Conservation (phyloP, 1,139 yeast genomes). For the Groenewaldozyma auringiensis region DNA sequence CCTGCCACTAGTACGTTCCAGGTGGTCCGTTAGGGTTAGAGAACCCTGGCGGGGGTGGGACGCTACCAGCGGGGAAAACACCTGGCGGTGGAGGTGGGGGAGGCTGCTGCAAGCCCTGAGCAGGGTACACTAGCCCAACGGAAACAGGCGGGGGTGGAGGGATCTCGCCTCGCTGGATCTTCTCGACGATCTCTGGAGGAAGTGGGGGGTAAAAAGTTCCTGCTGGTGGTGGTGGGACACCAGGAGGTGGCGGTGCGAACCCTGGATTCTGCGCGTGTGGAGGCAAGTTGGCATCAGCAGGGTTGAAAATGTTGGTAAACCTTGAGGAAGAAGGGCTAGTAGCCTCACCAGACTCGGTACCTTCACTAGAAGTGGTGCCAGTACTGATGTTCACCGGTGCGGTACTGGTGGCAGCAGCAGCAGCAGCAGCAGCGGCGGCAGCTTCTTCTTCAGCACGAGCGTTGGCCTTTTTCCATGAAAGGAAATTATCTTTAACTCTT, state of each 20-base stretch:
- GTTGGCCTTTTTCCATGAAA: not conserved
- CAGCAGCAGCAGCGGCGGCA: too few species aligned
- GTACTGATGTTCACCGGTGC: too few species aligned
- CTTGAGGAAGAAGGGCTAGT: not conserved
- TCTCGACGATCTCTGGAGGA: constrained; percentile 13
- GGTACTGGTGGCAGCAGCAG: too few species aligned
- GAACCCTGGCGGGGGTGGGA: constrained; percentile 9
- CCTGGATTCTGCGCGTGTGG: too few species aligned
- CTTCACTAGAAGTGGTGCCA: not conserved
- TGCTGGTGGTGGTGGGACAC: not conserved
- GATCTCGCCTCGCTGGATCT: constrained; percentile 11
- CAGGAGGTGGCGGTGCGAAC: not conserved
- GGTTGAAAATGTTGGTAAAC: not conserved
- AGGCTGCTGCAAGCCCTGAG: too few species aligned
- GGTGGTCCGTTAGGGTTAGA: constrained; percentile 5
- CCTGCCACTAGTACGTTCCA: too few species aligned
- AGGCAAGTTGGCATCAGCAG: too few species aligned
- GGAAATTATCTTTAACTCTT: not conserved
- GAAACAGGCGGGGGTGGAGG: constrained; percentile 14
- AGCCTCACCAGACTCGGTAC: not conserved
- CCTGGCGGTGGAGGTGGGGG: constrained; percentile 11
- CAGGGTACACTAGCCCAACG: too few species aligned
- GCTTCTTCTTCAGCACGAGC: not conserved
- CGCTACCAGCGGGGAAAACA: constrained; percentile 8
- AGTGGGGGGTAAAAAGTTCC: constrained; percentile 10